phyloP scores from a whole-genome alignment of 1,284 basidiomycete genomes.

The Austroboletus novae-zelandiae region DNA sequence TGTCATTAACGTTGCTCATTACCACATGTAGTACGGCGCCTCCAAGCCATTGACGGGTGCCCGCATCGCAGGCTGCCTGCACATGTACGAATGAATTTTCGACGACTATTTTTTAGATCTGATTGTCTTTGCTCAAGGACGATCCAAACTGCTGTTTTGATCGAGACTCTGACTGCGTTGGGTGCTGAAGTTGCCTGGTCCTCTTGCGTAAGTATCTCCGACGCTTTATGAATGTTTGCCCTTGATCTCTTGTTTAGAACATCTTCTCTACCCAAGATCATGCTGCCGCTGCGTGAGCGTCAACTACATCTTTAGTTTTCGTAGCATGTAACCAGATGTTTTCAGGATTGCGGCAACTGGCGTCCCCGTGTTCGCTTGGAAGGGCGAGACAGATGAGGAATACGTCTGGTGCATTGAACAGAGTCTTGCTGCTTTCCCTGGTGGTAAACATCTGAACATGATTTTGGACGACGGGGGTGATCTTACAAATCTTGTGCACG shows the following conservation, averaged over 20 bases:
- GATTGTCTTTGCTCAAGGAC: constrained; percentile 56
- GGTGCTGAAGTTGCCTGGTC: constrained; percentile 99
- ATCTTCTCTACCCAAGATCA: constrained; percentile 99
- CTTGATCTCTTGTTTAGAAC: constrained; percentile 58
- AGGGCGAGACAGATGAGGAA: constrained; percentile 99
- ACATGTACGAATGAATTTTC: constrained; percentile 64
- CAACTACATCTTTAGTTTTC: constrained; percentile 1
- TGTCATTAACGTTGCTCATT: constrained; percentile 9
- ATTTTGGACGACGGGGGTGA: constrained; percentile 99
- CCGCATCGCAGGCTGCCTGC: constrained; percentile 95
- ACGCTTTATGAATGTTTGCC: constrained; percentile 2
- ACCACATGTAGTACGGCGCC: constrained; percentile 61
- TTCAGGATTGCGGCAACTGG: constrained; percentile 92
- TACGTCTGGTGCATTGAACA: constrained; percentile 99
- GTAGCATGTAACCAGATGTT: constrained; percentile 2
- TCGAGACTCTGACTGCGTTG: constrained; percentile 92
- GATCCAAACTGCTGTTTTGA: constrained; percentile 95
- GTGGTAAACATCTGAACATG: constrained; percentile 91
- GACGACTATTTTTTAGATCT: not conserved
- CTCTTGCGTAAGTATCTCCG: constrained; percentile 72
- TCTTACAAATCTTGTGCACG: constrained; percentile 91
- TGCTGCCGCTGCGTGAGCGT: constrained; percentile 90
- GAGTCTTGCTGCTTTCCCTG: constrained; percentile 80
- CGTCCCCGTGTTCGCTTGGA: constrained; percentile 99
- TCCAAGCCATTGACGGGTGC: constrained; percentile 91